Base-by-base conservation (phyloP, 768 basidiomycete genomes). In the Piloderma croceum region DNA sequence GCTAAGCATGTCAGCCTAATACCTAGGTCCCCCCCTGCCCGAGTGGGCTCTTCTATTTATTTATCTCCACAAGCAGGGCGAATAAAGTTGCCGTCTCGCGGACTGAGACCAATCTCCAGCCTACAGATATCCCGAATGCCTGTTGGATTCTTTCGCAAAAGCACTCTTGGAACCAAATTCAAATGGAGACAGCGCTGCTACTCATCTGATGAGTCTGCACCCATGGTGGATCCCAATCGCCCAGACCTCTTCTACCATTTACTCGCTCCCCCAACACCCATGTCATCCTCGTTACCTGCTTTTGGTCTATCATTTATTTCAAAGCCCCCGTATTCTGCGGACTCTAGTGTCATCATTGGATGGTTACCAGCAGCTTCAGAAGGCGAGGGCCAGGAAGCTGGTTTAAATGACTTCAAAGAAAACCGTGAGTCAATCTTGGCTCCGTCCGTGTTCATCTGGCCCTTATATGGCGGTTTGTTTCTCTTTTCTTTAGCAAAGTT, bases 161-260 rank as follows among this genome's bases (percentile, higher is more conserved):
- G n/a, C n/a, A n/a, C n/a, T n/a, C n/a, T n/a, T n/a, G n/a, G n/a
- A n/a, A n/a, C n/a, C n/a, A n/a, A n/a, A n/a, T n/a, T n/a, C n/a
- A n/a, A n/a, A n/a, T n/a, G n/a, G n/a, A n/a, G n/a, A n/a, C n/a
- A n/a, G n/a, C n/a, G n/a, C n/a, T n/a, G n/a, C n/a, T n/a, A n/a
- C n/a, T n/a, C n/a, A n/a, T n/a, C n/a, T n/a, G n/a, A n/a, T n/a
- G n/a, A n/a, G n/a, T n/a, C n/a, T n/a, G n/a, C n/a, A n/a, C n/a
- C n/a, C n/a, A n/a, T 60, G 22, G 27, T 71, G 6, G 84, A 87
- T 55, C 75, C 82, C 2, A 63, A 68, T 37, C 72, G 83, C 10
- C 71, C 79, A 13, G 81, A 78, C 54, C 58, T 89, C 2, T 86
- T 75, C 53, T 88, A 87, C 61, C 84, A 88, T 54, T 62, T 78